A percentile compares a stretch with the other conserved stretches of the same genome.
Conservation (phyloP, 1,139 yeast genomes). For the Hyphopichia wangnamkhiaoensis region DNA sequence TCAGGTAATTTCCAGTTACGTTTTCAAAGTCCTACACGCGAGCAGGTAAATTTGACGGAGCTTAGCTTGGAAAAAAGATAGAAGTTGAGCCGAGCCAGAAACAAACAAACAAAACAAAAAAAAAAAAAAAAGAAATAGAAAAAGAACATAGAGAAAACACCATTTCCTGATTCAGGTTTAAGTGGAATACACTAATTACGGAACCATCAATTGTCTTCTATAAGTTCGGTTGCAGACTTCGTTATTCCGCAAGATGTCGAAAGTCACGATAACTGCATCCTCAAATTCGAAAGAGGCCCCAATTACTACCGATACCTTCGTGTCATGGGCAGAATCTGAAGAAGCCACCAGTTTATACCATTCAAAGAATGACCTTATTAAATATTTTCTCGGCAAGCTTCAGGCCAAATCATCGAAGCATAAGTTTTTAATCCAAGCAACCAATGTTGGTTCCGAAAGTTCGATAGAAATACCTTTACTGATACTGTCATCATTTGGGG, state of each 20-base stretch:
- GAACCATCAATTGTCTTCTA: too few species aligned
- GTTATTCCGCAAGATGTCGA: not conserved
- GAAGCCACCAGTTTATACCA: not conserved
- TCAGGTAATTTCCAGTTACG: too few species aligned
- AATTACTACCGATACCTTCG: slow-evolving; percentile 9
- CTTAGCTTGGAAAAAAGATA: too few species aligned
- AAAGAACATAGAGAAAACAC: not conserved
- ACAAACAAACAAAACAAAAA: not conserved
- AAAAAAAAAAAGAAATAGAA: too few species aligned
- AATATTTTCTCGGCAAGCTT: slow-evolving; percentile 19
- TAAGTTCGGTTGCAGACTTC: not conserved
- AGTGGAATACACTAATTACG: too few species aligned
- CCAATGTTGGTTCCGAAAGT: slow-evolving; percentile 18
- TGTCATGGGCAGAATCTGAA: slow-evolving; percentile 1
- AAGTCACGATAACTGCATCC: slow-evolving; percentile 8
- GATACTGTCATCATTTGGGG: slow-evolving; percentile 28
- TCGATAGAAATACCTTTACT: slow-evolving; percentile 12
- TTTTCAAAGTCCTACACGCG: slow-evolving; percentile 1
- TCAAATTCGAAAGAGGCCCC: slow-evolving; percentile 16
- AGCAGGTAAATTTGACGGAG: not conserved
- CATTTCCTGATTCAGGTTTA: too few species aligned
- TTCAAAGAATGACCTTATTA: slow-evolving; percentile 10
- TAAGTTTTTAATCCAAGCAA: slow-evolving; percentile 34
- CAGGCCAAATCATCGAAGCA: slow-evolving; percentile 37
- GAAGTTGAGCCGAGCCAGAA: too few species aligned